These are phyloP conservation scores for Helicostylum pulchrum DNA, from an alignment of 192 early-diverging fungal genomes.

Conservation along the genomic window DNA sequence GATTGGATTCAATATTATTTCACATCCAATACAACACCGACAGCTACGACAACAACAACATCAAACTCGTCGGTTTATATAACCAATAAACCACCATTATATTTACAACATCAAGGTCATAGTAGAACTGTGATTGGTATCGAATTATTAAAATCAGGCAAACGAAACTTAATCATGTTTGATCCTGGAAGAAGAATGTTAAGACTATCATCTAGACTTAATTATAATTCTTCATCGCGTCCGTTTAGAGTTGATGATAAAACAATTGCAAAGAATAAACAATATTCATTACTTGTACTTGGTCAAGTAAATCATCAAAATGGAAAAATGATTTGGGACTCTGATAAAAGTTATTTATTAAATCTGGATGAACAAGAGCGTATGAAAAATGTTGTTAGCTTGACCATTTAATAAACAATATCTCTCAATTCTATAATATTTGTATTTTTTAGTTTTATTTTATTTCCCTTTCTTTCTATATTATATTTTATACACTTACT, in stretches of 20 bases:
- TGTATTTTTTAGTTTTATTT: background rate
- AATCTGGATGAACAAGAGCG: constrained; percentile 20
- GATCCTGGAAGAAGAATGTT: constrained; percentile 50
- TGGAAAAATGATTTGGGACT: constrained; percentile 12
- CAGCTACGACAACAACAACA: constrained; percentile 21
- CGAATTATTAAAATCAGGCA: constrained; percentile 39
- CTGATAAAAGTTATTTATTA: constrained; percentile 2
- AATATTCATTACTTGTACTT: constrained; percentile 34
- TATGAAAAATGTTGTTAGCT: constrained; percentile 16
- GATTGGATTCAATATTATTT: constrained; percentile 60
- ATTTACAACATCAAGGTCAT: constrained; percentile 72
- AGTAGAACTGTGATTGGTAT: constrained; percentile 64
- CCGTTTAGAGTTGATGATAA: constrained; percentile 28
- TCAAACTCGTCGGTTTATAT: constrained; percentile 20
- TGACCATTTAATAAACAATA: background rate
- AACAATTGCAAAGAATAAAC: constrained; percentile 25
- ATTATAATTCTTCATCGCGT: background rate
- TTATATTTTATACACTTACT: constrained; percentile 42
- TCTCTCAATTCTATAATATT: background rate
- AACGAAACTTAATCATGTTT: constrained; percentile 54
- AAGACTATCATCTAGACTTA: background rate
- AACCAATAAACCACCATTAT: constrained; percentile 56
- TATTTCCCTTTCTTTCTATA: background rate
- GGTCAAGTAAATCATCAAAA: constrained; percentile 16
- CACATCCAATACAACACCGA: constrained; percentile 18